These are phyloP conservation scores for Priceomyces fermenticarens DNA, from an alignment of 805 yeast genomes.

Conservation along the genomic window DNA sequence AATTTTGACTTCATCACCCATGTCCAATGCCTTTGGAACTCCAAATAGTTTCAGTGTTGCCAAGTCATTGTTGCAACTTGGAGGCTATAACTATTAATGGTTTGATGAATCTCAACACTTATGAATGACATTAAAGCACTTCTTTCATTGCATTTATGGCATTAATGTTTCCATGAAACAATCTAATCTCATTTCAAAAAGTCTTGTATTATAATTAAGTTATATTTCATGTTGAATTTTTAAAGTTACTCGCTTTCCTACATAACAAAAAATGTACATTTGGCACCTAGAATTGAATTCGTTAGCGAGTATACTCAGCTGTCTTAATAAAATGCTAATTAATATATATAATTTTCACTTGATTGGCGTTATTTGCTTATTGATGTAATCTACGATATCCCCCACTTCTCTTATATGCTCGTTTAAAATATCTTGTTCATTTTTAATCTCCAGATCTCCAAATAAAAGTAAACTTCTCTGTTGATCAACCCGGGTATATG, in stretches of 20 bases:
- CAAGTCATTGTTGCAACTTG: slow-evolving; percentile 43
- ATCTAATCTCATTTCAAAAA: no score
- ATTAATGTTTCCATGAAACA: no score
- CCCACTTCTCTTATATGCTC: slow-evolving; percentile 27
- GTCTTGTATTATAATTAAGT: no score
- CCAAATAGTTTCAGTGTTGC: slow-evolving; percentile 46
- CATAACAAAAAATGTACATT: no score
- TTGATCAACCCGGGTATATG: slow-evolving; percentile 33
- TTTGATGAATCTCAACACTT: not conserved
- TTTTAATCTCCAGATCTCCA: slow-evolving; percentile 9
- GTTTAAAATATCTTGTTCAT: slow-evolving; percentile 13
- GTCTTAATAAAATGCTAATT: not conserved
- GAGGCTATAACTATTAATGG: slow-evolving; percentile 12
- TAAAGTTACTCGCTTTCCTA: no score
- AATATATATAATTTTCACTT: not conserved
- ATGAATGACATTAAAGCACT: not conserved
- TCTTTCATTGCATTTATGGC: no score
- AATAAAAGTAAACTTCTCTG: slow-evolving; percentile 21
- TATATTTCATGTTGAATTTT: no score
- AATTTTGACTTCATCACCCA: slow-evolving; percentile 34
- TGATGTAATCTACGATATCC: slow-evolving; percentile 17
- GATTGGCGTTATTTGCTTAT: not conserved
- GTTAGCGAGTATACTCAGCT: no score
- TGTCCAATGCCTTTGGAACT: slow-evolving; percentile 35
- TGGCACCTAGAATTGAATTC: no score